These are phyloP conservation scores for Aspergillus texensis DNA, from an alignment of 2,329 filamentous ascomycete genomes.

Conservation along the genomic window DNA sequence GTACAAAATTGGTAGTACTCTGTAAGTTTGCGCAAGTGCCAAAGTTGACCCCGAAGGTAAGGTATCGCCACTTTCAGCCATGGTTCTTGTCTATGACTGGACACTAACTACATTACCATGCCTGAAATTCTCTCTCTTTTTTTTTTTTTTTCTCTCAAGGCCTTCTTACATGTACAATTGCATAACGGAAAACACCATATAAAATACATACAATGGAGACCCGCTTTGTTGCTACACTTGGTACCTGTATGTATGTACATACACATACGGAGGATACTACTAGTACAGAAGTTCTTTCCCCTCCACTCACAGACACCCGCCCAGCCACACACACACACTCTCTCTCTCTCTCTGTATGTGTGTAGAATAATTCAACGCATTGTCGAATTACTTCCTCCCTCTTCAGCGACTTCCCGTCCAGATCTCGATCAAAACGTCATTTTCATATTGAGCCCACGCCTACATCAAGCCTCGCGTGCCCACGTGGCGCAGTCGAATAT, in stretches of 20 bases:
- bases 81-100: not conserved
- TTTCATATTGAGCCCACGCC: not conserved
- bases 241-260: not conserved
- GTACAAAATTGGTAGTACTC: not conserved
- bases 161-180: not conserved
- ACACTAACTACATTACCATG: not conserved
- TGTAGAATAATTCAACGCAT: not conserved
- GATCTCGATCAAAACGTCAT: not conserved
- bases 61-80: not conserved
- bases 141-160: not conserved
- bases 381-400: not conserved
- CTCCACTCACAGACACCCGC: not conserved
- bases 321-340: too few species aligned
- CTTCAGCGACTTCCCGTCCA: not conserved
- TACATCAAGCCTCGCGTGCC: not conserved
- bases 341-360: too few species aligned
- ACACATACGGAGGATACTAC: not conserved
- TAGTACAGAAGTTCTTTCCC: not conserved
- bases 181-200: not conserved
- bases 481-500: conserved; percentile 8
- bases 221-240: not conserved
- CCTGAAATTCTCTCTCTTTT: not conserved
- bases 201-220: not conserved
- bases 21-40: not conserved
- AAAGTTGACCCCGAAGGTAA: not conserved